These are phyloP conservation scores for Mucor circinelloides DNA, from an alignment of 371 early-diverging fungal genomes.

Conservation along the genomic window DNA sequence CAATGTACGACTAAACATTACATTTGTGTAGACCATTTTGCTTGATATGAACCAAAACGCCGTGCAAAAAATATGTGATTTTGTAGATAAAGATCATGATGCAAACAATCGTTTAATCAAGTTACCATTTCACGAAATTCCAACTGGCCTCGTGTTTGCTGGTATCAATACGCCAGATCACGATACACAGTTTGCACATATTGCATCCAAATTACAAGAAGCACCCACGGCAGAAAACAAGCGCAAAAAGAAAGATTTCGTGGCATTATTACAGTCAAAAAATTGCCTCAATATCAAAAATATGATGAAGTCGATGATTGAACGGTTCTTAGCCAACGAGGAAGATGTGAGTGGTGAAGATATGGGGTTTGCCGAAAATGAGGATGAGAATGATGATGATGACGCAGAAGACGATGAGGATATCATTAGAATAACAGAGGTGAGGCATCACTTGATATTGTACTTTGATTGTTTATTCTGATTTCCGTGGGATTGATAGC, in stretches of 20 bases:
- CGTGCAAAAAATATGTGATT: conserved; percentile 43
- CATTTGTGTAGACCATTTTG: conserved; percentile 39
- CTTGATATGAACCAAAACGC: conserved; percentile 54
- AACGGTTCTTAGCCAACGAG: conserved; percentile 49
- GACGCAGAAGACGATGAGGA: conserved; percentile 22
- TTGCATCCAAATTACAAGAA: conserved; percentile 42
- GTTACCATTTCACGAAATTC: conserved; percentile 62
- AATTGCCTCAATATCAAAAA: conserved; percentile 60
- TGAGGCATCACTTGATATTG: neutral
- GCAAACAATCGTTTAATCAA: conserved; percentile 25
- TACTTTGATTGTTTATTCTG: neutral
- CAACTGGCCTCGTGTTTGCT: conserved; percentile 71
- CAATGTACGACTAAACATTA: neutral
- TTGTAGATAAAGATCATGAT: conserved; percentile 52
- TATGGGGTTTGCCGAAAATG: conserved; percentile 25
- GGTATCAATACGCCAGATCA: conserved; percentile 60
- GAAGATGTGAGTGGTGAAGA: conserved; percentile 18
- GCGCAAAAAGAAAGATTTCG: conserved; percentile 37
- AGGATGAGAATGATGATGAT: conserved; percentile 32
- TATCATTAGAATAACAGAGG: conserved; percentile 10
- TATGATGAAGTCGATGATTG: conserved; percentile 64
- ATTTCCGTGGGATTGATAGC: neutral
- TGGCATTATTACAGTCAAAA: conserved; percentile 68
- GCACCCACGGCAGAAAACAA: conserved; percentile 29
- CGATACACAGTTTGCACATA: conserved; percentile 49